phyloP scores from a whole-genome alignment of 148 eudicot genomes.

The Silene uniflora region DNA sequence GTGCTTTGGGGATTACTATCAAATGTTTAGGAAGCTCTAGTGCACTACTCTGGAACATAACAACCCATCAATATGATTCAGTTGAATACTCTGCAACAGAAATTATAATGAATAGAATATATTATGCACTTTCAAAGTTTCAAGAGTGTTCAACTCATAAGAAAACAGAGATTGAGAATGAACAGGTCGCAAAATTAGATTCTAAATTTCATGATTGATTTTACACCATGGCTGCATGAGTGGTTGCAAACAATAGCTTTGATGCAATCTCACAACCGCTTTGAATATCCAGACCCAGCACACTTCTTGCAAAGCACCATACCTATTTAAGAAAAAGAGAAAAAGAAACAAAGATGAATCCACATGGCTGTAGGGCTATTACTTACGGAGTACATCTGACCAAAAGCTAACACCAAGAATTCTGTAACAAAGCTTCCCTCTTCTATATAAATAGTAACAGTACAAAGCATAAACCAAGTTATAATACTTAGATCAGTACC shows the following conservation, averaged over 20 bases:
- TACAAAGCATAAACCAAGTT: no score
- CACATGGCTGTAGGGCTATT: no score
- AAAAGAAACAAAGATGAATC: neutral
- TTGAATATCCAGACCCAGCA: slow-evolving; percentile 89
- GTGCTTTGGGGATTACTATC: neutral
- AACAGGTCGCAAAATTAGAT: slow-evolving; percentile 16
- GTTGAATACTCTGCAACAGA: neutral
- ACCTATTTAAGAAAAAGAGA: slow-evolving; percentile 38
- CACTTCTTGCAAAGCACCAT: slow-evolving; percentile 85
- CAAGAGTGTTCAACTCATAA: neutral
- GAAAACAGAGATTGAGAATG: neutral
- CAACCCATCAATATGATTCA: neutral
- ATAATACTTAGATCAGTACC: slow-evolving; percentile 36
- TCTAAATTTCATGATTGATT: no score
- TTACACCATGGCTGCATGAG: no score
- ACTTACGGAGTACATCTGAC: no score
- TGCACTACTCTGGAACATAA: neutral
- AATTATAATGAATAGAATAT: no score
- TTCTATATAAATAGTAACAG: neutral
- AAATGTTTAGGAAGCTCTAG: neutral
- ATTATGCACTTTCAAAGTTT: slow-evolving; percentile 1
- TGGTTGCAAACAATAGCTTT: slow-evolving; percentile 17
- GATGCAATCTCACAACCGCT: slow-evolving; percentile 45
- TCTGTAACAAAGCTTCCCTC: neutral
- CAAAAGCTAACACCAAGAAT: neutral